Base-by-base conservation (phyloP, 2,329 filamentous ascomycete genomes). In the Beauveria sp. region DNA sequence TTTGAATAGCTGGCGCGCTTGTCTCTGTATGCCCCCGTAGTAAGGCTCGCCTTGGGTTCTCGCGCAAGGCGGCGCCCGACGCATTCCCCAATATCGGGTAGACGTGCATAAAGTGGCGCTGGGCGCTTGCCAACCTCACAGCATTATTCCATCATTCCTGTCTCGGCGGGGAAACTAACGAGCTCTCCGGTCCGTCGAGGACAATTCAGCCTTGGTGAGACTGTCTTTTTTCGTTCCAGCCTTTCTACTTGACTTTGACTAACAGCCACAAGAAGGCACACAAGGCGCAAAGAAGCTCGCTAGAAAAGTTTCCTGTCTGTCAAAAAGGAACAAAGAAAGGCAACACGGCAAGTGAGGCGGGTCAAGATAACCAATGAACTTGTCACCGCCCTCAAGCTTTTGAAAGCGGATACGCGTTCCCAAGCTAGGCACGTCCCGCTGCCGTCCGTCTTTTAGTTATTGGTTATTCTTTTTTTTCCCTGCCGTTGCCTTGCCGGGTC, bases 31-130 rank as follows among this genome's bases (percentile, higher is more conserved):
- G 48, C 38, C 40, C 57, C 46, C 48, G 12, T 38, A 34, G 38
- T 45, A 60, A 53, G 57, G 48, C 49, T 60, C 20, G 14, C 22
- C 49, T 60, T 60, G 57, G 57, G 57, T 60, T 60, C 49, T 43
- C 26, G 55, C 45, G 45, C 45, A 58, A 34, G 54, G 43, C 45
- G 28, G 49, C 55, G 43, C 28, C 53, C 42, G n/a, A 54, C 51
- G 38, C 51, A 42, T n/a, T 54, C 42, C 43, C 31, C 49, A 53
- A 22, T 45, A 50, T 60, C 57, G 57, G 57, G 57, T 60, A 60
- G 50, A 31, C 18, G 34, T 60, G 57, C 57, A 60, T 60, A 42
- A 28, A 34, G 57, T 60, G 57, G 57, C 57, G 57, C 57, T 45
- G 20, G 9, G 26, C 49, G 48, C 49, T 52, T 52, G 48, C 49